These are phyloP conservation scores for Calonectria multiphialidica DNA, from an alignment of 2,329 filamentous ascomycete species.

Conservation along the genomic window DNA sequence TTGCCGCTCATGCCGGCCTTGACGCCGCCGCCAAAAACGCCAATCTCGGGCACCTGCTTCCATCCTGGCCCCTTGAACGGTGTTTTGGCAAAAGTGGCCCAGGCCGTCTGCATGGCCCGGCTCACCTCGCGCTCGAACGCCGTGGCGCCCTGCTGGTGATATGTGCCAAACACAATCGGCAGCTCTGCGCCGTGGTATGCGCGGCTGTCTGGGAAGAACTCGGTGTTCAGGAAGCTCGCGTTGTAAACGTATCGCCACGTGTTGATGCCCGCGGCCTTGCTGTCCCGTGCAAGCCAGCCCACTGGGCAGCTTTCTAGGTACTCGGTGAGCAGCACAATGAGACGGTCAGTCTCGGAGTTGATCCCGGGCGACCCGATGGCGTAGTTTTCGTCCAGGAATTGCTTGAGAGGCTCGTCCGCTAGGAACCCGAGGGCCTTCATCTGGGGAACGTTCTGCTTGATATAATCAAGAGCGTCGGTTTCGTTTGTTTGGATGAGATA, in stretches of 20 bases:
- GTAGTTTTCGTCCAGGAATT: slow-evolving; percentile 26
- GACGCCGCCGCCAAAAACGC: slow-evolving; percentile 40
- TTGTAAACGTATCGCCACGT: slow-evolving; percentile 61
- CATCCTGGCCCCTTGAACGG: slow-evolving; percentile 42
- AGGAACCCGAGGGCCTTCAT: not conserved
- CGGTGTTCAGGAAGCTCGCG: slow-evolving; percentile 61
- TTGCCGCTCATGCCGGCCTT: slow-evolving; percentile 16
- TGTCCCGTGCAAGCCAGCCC: slow-evolving; percentile 45
- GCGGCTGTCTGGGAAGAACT: slow-evolving; percentile 50
- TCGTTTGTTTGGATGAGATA: slow-evolving; percentile 12
- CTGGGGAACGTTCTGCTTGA: not conserved
- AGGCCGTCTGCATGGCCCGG: slow-evolving; percentile 42
- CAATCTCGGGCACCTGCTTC: slow-evolving; percentile 35
- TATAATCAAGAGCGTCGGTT: not conserved
- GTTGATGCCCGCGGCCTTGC: slow-evolving; percentile 47
- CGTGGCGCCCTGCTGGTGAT: slow-evolving; percentile 30
- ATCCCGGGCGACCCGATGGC: slow-evolving; percentile 30
- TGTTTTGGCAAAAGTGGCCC: slow-evolving; percentile 45
- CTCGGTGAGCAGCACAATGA: slow-evolving; percentile 37
- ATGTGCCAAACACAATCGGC: slow-evolving; percentile 57
- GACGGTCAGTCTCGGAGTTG: slow-evolving; percentile 31
- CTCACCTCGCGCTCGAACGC: slow-evolving; percentile 35
- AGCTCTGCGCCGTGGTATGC: slow-evolving; percentile 62
- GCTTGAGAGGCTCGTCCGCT: not conserved
- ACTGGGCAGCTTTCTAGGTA: slow-evolving; percentile 36